Base-by-base conservation (phyloP, 2,329 filamentous ascomycete species). In the Rutstroemia sydowiana region DNA sequence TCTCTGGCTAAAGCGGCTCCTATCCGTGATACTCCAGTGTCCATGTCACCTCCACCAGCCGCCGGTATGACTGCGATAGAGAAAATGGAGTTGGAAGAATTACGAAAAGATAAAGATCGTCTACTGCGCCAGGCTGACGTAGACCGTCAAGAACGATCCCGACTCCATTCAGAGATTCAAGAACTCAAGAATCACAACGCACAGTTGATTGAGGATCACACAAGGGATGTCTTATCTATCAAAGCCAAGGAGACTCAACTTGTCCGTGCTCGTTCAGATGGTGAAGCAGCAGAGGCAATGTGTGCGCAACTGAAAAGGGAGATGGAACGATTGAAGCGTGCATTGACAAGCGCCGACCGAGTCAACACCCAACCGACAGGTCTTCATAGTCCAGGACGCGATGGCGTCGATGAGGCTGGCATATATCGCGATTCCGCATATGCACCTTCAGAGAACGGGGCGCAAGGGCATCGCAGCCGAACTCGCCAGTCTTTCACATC, bases 181-280 rank as follows among this genome's bases (percentile, higher is more conserved):
- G 93, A 97, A 69, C 78, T 98, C 28, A 95, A 96, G 71, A 95
- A 95, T 63, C 89, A 96, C 67, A 98, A 98, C 64, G 93, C 93
- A 21, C 87, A 93, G 57, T 76, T 98, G 31, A 98, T 98, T 55
- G 93, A 98, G 70, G 92, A 97, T 63, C 92, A 97, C 68, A 98
- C 93, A 0, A 80, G 92, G 44, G 92, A 98, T 63, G 89, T 96
- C 0, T 76, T 98, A 39, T 93, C 90, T 61, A 95, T 98, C 72
- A 97, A 97, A 69, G 93, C 93, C 13, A 98, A 98, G 70, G 93
- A 98, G 69, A 97, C 93, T 3, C 93, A 98, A 63, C 78, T 98
- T 5, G 92, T 97, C 9, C 85, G 93, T 41, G 91, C 93, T 10
- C 80, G 91, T 50, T 90, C 87, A 59, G 93, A 98, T 64, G 87